Percentiles rank a stretch among this genome's conserved stretches.
Conservation (phyloP, 805 yeast genomes). For the Candida insectorum region DNA sequence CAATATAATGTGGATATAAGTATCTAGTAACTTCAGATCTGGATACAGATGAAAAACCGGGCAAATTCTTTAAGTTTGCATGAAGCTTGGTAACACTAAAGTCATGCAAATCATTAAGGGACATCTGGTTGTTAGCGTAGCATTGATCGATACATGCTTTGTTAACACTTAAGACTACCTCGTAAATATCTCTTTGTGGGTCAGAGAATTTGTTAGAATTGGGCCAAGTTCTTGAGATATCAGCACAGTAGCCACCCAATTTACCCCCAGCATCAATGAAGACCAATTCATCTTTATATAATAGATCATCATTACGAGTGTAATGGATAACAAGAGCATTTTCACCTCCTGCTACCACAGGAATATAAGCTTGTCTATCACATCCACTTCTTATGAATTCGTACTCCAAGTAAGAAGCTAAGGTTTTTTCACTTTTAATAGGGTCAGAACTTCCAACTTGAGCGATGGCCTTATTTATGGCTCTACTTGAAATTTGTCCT, state of each 20-base stretch:
- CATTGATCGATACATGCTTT: slow-evolving; percentile 73
- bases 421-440: slow-evolving; percentile 69
- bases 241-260: slow-evolving; percentile 91
- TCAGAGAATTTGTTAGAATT: slow-evolving; percentile 66
- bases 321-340: slow-evolving; percentile 92
- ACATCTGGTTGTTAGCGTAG: slow-evolving; percentile 46
- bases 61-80: slow-evolving; percentile 61
- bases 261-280: slow-evolving; percentile 95
- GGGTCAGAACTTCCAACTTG: slow-evolving; percentile 40
- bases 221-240: slow-evolving; percentile 97
- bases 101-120: slow-evolving; percentile 75
- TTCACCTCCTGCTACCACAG: slow-evolving; percentile 93
- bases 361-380: slow-evolving; percentile 84
- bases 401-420: slow-evolving; percentile 79
- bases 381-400: slow-evolving; percentile 85
- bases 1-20: slow-evolving; percentile 90
- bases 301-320: slow-evolving; percentile 83
- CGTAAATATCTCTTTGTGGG: slow-evolving; percentile 82
- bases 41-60: slow-evolving; percentile 57
- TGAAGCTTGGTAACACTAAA: slow-evolving; percentile 58
- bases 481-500: slow-evolving; percentile 76
- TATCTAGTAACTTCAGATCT: slow-evolving; percentile 48
- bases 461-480: slow-evolving; percentile 79
- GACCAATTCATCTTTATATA: slow-evolving; percentile 76
- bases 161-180: slow-evolving; percentile 83